Evolutionary conservation across 2,329 filamentous ascomycete genomes (phyloP), one percentile per base, ranked within the genome.

Genomic region (Pseudocercospora fijiensis): DNA sequence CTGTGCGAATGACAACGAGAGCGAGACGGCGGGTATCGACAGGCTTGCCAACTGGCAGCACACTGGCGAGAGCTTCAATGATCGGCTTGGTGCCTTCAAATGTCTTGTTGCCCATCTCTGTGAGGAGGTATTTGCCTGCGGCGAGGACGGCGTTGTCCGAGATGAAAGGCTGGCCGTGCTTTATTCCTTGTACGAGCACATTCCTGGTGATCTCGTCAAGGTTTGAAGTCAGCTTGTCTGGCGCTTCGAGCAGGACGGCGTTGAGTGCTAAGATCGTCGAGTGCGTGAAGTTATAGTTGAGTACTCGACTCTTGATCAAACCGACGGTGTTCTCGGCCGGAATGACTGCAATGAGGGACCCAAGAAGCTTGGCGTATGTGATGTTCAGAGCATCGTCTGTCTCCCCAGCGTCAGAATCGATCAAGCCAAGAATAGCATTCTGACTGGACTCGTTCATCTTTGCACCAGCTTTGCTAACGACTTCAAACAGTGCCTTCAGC

Each of bases 381-480:
- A 96, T 91, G 11, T 89, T 88, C 86, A 96, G 94, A 16, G 86
- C 75, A 73, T 86, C 85, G 57, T 77, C 91, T 52, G 84, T 84
- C 69, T 91, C 90, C 65, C 91, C 90, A 3, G 85, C 81, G 65
- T 96, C 92, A 70, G 88, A 88, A 76, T 98, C 95, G 73, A 99
- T 97, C 56, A 99, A 83, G 49, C 86, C 85, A 56, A 99, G 82
- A 26, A 99, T 92, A n/a, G 93, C 88, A 65, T 88, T 85, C 61
- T 93, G 88, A 55, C 94, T 97, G 22, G 88, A 81, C 72, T 98
- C 95, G 71, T 91, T 93, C 95, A 99, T 99, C 78, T 94, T 97
- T 63, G 84, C 84, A 60, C 95, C 95, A 18, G 93, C 94, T 78
- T 96, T 96, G 82, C 91, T 94, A 65, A 99, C 89, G 28, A 99